A percentile compares a stretch with the other conserved stretches of the same genome.
Evolutionary conservation across 2,329 filamentous ascomycete genomes (phyloP).

Genomic region (Alternaria arborescens): DNA sequence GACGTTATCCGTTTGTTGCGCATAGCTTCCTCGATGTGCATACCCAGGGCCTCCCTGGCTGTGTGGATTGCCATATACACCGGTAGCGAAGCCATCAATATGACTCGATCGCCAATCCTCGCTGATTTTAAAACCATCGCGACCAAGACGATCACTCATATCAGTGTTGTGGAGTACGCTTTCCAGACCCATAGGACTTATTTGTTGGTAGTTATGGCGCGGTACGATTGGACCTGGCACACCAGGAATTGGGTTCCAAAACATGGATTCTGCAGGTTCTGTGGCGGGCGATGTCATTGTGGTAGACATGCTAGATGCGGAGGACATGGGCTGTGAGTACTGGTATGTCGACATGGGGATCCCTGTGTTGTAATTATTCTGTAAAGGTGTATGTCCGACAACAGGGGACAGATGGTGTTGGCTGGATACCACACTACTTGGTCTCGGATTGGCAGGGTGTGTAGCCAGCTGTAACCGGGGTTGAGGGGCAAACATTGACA

Average conservation of each 20-base stretch:
- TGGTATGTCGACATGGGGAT: slow-evolving; percentile 25
- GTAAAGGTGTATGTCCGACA: slow-evolving; percentile 20
- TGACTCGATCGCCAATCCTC: slow-evolving; percentile 33
- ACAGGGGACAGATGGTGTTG: slow-evolving; percentile 28
- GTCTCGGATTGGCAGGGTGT: slow-evolving; percentile 23
- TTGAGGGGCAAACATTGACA: slow-evolving; percentile 42
- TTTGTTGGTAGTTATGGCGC: slow-evolving; percentile 35
- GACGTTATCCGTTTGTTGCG: slow-evolving; percentile 1
- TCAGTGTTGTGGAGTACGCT: slow-evolving; percentile 41
- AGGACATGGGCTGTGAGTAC: slow-evolving; percentile 27
- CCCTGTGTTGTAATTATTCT: slow-evolving; percentile 18
- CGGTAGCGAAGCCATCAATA: slow-evolving; percentile 23
- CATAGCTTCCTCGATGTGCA: slow-evolving; percentile 11
- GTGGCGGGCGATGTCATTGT: slow-evolving; percentile 20
- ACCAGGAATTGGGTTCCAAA: slow-evolving; percentile 53
- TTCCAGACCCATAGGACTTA: slow-evolving; percentile 48
- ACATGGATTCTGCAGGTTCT: slow-evolving; percentile 34
- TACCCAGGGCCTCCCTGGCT: slow-evolving; percentile 6
- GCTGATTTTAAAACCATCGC: slow-evolving; percentile 49
- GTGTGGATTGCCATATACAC: slow-evolving; percentile 13
- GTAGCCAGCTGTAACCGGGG: slow-evolving; percentile 27
- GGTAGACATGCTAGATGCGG: slow-evolving; percentile 22
- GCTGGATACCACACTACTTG: slow-evolving; percentile 23
- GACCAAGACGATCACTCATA: slow-evolving; percentile 42
- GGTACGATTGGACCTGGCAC: slow-evolving; percentile 50